Base-by-base conservation (phyloP, 805 yeast genomes). In the Candida endomychidarum region DNA sequence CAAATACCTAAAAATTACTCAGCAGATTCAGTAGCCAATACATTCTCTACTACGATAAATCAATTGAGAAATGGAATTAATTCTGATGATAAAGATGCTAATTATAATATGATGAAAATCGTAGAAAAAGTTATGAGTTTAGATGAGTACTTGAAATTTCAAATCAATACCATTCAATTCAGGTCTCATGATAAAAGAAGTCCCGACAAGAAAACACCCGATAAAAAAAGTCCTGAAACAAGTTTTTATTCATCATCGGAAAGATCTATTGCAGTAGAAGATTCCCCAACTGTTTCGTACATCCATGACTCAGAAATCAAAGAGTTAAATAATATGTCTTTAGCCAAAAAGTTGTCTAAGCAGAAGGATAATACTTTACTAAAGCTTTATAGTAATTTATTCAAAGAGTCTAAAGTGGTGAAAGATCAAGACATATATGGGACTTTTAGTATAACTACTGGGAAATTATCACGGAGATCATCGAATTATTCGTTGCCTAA, bases 351-450 rank as follows among this genome's bases (percentile, higher is more conserved):
- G 7, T 12, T 23, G 21, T 19, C 8, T 11, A 12, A 34, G 3
- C 22, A 22, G 6, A 30, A 20, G 24, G 27, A 38, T 19, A 33
- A 21, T 23, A n/a, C 17, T 5, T 20, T 31, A 8, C 23, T 30
- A 6, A 24, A 31, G 22, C 33, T 38, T 6, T 39, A 33, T 26
- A 23, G 14, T 8, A 32, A 32, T 15, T 11, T 38, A 11, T 46
- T 46, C 37, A 40, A 35, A 17, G 46, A 40, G 2, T 34, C 44
- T 25, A 42, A 33, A 15, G 38, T 31, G 11, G 23, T 14, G 17
- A 21, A 37, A 23, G 41, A 38, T 15, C 31, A 43, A 25, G 46
- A 47, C 8, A 50, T 57, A 11, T 58, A 55, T 41, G 65, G 63
- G 3, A 38, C 46, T 5, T 46, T 58, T 11, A 58, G 63, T 32